Percentiles rank a stretch among this genome's conserved stretches.
Evolutionary conservation across 495 filamentous ascomycete species (phyloP).

Genomic region (Tuber calosporum): DNA sequence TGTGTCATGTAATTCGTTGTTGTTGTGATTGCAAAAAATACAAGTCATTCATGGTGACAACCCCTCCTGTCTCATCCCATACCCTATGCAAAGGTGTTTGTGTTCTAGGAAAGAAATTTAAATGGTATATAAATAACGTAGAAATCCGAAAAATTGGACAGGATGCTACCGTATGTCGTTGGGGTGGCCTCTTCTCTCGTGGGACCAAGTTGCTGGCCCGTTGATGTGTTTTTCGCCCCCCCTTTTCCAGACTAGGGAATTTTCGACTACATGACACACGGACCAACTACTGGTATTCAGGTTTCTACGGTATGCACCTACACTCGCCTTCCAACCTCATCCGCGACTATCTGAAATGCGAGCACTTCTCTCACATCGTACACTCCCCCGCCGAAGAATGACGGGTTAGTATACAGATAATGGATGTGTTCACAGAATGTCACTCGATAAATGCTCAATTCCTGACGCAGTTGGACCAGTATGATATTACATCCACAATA

Average conservation of each 20-base stretch:
- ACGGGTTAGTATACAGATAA: background rate
- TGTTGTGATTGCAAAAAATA: background rate
- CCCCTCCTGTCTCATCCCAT: no score
- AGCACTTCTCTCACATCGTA: background rate
- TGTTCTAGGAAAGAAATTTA: background rate
- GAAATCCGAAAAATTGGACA: no score
- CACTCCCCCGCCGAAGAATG: background rate
- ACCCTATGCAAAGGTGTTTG: background rate
- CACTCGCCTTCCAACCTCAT: background rate
- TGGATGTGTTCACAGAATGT: background rate
- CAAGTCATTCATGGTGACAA: no score
- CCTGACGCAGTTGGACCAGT: no score
- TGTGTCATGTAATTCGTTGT: background rate
- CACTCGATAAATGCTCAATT: background rate
- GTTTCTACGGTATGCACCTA: no score
- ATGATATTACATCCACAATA: background rate
- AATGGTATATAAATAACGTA: background rate
- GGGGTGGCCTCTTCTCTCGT: no score
- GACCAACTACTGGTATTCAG: no score
- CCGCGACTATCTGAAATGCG: background rate
- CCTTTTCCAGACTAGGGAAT: no score
- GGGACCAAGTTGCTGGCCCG: no score
- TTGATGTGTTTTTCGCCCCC: no score
- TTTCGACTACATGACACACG: no score
- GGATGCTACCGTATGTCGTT: no score